Evolutionary conservation across 208 protist genomes (phyloP).

Genomic region (Naegleria fowleri): DNA sequence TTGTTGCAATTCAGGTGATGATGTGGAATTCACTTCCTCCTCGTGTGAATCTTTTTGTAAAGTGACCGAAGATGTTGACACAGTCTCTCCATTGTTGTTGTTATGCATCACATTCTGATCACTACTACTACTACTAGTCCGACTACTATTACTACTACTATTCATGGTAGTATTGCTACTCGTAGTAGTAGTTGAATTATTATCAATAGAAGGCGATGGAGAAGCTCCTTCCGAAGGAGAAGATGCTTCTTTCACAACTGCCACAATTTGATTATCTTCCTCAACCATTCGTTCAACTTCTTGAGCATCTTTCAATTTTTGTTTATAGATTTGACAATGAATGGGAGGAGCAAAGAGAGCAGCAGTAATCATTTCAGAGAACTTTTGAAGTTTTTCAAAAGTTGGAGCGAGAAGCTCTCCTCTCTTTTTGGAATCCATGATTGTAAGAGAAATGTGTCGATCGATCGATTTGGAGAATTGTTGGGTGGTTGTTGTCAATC

Average conservation of each 20-base stretch:
- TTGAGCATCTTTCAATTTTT: neutral
- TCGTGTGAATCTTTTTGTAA: too few species aligned
- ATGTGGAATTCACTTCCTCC: too few species aligned
- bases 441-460: too few species aligned
- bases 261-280: neutral
- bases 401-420: neutral
- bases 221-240: neutral
- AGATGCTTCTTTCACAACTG: neutral
- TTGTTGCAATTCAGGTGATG: too few species aligned
- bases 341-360: neutral
- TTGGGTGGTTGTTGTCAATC: too few species aligned
- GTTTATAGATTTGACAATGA: neutral
- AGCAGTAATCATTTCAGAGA: neutral
- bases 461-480: too few species aligned
- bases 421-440: neutral
- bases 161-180: neutral
- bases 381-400: conserved; percentile 5
- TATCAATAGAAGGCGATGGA: neutral
- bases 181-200: neutral
- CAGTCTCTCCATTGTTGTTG: too few species aligned
- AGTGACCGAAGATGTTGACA: too few species aligned
- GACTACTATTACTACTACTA: neutral
- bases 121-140: neutral
- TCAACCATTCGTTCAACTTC: neutral
- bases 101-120: neutral